These are phyloP conservation scores for Chlamydomonas incerta DNA, from an alignment of 139 green algal species.

Conservation along the genomic window DNA sequence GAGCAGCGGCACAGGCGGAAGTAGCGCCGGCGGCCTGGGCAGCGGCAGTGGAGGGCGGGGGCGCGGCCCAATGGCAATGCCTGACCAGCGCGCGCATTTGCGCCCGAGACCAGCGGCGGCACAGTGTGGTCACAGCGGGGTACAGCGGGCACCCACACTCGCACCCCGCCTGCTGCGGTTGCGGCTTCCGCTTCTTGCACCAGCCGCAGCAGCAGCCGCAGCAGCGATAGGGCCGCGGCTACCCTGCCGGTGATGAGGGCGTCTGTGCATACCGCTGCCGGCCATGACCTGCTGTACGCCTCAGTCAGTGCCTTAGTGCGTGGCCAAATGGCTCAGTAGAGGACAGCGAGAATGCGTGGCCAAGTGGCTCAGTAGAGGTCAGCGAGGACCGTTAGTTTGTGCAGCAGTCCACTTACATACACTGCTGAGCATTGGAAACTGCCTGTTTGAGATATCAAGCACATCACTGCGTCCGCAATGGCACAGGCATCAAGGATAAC, in stretches of 20 bases:
- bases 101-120: not conserved
- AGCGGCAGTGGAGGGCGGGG: not conserved
- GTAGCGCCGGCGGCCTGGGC: not conserved
- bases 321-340: too few species aligned
- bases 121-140: slow-evolving; percentile 2
- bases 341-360: too few species aligned
- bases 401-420: too few species aligned
- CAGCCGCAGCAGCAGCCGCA: not conserved
- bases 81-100: not conserved
- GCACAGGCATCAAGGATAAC: too few species aligned
- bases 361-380: too few species aligned
- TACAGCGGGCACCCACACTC: not conserved
- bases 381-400: too few species aligned
- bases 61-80: not conserved
- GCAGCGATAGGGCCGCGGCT: not conserved
- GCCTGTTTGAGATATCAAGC: too few species aligned
- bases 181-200: not conserved
- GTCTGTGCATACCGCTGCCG: not conserved
- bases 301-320: not conserved
- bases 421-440: too few species aligned
- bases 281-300: not conserved
- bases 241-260: not conserved
- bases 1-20: too few species aligned
- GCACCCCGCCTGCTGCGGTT: slow-evolving; percentile 9
- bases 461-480: too few species aligned